Evolutionary conservation across 106 monocot species (phyloP).

Genomic region (Agapanthus africanus): DNA sequence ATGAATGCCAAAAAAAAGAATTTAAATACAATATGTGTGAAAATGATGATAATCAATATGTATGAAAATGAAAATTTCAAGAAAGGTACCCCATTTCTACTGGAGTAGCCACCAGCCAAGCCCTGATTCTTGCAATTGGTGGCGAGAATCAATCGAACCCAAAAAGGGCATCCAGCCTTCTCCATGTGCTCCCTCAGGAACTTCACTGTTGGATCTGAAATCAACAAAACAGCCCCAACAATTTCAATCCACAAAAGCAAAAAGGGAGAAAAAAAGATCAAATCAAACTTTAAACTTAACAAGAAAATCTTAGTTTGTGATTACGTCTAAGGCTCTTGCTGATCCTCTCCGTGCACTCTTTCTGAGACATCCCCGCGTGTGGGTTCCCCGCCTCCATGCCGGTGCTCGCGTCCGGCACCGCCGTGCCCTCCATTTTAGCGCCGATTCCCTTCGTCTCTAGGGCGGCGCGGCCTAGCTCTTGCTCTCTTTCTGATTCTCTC

Average conservation of each 20-base stretch:
- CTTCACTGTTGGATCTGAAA: conserved; percentile 51
- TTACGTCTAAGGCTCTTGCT: conserved; percentile 18
- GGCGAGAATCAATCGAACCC: conserved; percentile 32
- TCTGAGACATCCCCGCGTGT: conserved; percentile 11
- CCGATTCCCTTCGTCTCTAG: too few species aligned
- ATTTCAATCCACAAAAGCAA: too few species aligned
- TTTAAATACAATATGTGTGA: too few species aligned
- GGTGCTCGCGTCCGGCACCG: conserved; percentile 8
- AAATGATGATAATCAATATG: too few species aligned
- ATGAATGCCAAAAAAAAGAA: too few species aligned
- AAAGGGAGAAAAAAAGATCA: too few species aligned
- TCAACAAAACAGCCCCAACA: neutral
- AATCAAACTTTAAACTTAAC: neutral
- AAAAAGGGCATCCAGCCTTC: conserved; percentile 54
- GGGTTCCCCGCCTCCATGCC: neutral
- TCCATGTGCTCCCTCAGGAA: conserved; percentile 54
- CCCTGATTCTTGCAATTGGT: conserved; percentile 28
- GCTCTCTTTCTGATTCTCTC: too few species aligned
- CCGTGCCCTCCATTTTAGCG: too few species aligned
- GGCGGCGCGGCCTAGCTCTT: too few species aligned
- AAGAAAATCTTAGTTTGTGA: neutral
- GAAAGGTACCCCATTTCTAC: conserved; percentile 47
- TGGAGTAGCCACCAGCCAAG: conserved; percentile 42
- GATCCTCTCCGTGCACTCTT: conserved; percentile 22
- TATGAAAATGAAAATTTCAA: too few species aligned